These are phyloP conservation scores for Phytopythium montanum DNA, from an alignment of 352 stramenopile species.

Conservation along the genomic window DNA sequence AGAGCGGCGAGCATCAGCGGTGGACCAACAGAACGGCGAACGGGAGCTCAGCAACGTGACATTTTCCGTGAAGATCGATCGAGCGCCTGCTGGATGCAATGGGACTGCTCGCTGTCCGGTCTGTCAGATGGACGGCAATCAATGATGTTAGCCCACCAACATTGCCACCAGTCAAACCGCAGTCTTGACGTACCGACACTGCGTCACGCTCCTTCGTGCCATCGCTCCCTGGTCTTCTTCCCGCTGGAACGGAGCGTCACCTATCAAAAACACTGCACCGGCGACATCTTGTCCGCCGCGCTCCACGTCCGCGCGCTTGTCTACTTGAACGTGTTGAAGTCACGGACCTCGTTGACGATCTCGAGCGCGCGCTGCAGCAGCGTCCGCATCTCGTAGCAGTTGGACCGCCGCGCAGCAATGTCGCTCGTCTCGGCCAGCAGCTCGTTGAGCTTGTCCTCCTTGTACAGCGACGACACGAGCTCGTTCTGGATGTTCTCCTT, in stretches of 20 bases:
- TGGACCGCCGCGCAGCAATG: constrained; percentile 92
- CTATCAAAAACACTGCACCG: constrained; percentile 9
- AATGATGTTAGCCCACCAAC: neutral
- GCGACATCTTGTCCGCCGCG: neutral
- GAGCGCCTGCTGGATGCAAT: neutral
- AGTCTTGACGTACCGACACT: neutral
- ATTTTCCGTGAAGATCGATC: constrained; percentile 1
- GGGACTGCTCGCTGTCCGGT: too few relatives aligned
- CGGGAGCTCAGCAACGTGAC: neutral
- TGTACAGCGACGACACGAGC: constrained; percentile 96
- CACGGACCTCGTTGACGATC: constrained; percentile 98
- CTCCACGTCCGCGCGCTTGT: neutral
- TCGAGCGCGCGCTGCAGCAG: constrained; percentile 94
- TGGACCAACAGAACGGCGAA: neutral
- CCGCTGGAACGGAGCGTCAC: neutral
- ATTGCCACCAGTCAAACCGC: neutral
- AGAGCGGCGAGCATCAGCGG: neutral
- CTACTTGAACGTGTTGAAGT: constrained; percentile 98
- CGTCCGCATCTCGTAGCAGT: constrained; percentile 96
- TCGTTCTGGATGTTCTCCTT: constrained; percentile 98
- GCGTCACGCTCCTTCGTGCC: neutral
- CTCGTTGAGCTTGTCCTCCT: constrained; percentile 94
- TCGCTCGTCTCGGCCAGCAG: constrained; percentile 95
- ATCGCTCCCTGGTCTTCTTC: constrained; percentile 5
- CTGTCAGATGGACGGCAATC: neutral